phyloP scores from a whole-genome alignment of 2,329 filamentous ascomycete genomes.

The Rhytidhysteron rufulum region DNA sequence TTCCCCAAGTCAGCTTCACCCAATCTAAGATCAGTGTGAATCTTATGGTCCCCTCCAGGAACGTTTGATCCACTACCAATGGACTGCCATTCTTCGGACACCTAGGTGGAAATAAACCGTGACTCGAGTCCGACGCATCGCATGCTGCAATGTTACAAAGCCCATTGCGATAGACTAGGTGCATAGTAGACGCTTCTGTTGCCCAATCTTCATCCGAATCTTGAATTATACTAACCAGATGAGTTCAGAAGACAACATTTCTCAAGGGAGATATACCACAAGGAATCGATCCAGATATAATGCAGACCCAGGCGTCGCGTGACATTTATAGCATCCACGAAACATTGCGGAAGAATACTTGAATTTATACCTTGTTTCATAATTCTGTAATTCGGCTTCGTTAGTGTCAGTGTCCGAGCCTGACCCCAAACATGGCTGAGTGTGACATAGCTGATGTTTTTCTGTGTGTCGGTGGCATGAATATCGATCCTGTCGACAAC shows the following conservation, averaged over 20 bases:
- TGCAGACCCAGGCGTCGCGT: neutral
- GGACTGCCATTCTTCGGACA: no score
- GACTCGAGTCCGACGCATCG: neutral
- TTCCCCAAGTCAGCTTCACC: no score
- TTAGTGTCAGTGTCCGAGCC: neutral
- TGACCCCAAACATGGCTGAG: neutral
- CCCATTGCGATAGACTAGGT: neutral
- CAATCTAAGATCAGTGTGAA: no score
- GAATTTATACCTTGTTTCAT: neutral
- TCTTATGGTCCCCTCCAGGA: no score
- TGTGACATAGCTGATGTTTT: no score
- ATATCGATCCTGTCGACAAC: no score
- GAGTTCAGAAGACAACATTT: no score
- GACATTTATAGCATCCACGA: neutral
- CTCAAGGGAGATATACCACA: no score
- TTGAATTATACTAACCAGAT: conserved; percentile 3
- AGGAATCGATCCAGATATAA: neutral
- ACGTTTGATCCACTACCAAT: no score
- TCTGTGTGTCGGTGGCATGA: no score
- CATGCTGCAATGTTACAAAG: neutral
- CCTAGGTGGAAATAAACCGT: neutral
- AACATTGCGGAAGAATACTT: neutral
- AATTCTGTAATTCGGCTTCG: neutral
- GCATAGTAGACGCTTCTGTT: neutral
- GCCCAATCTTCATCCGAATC: neutral